Base-by-base conservation (phyloP, 164 flowering plant species). In the Vitis amurensis region DNA sequence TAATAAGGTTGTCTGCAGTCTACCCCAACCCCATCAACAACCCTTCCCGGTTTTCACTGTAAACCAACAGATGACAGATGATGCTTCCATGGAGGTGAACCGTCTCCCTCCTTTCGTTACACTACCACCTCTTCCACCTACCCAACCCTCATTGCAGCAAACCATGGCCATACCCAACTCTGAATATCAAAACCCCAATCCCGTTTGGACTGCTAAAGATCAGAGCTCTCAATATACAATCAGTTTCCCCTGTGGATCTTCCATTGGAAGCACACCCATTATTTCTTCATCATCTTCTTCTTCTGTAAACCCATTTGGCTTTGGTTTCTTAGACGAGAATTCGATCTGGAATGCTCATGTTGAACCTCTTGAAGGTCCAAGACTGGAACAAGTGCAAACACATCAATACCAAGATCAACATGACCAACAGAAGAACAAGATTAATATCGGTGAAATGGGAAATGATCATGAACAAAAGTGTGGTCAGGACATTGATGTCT, bases 271-370 rank as follows among this genome's bases (percentile, higher is more conserved):
- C 52, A 68, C 69, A 51, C 58, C 73, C 67, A 72, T 68, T 9
- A 69, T 67, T 29, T 71, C 76, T 59, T 69, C 80, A 1, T 50
- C 52, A 9, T 50, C 74, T 16, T 50, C 64, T 15, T 72, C 75
- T 16, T 27, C 56, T 6, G 62, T 69, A 44, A 74, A 69, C 65
- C 73, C 80, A 49, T 57, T 66, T 31, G 72, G 72, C 52, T 68
- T 59, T 63, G 76, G 74, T 23, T 9, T 66, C 51, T 50, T 68
- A 29, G 77, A 77, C 53, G 82, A 78, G 67, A 70, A 68, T 19
- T 67, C 19, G 29, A 16, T 77, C 29, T 79, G 79, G 80, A 65
- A 47, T 60, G 30, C 50, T 19, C 14, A 2, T 62, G 49, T 19
- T 65, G 72, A 78, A 27, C 69, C 63, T 50, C 48, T 64, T 31